These are phyloP conservation scores for Infundibulicybe gibba DNA, from an alignment of 768 basidiomycete species.

Conservation along the genomic window DNA sequence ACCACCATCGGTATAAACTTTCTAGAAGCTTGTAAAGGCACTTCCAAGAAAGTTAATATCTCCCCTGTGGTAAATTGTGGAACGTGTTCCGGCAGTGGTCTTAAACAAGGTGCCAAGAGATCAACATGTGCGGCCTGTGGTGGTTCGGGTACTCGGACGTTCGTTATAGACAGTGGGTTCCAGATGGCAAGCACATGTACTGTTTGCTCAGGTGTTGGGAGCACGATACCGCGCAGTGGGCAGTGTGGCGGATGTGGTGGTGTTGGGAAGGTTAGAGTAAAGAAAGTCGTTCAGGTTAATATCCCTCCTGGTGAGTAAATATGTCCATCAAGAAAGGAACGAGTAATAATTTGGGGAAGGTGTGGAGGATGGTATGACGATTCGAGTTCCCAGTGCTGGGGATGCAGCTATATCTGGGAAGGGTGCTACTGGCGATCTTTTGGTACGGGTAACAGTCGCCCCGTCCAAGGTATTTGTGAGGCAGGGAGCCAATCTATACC, in stretches of 20 bases:
- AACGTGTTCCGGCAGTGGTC: constrained; percentile 81
- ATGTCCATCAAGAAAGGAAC: neutral
- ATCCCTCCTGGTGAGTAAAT: constrained; percentile 75
- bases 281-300: constrained; percentile 74
- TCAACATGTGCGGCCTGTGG: constrained; percentile 76
- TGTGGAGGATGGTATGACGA: constrained; percentile 92
- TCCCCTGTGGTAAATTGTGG: constrained; percentile 81
- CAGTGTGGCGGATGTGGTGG: constrained; percentile 83
- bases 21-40: constrained; percentile 93
- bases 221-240: constrained; percentile 70
- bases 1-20: constrained; percentile 73
- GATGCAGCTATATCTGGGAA: constrained; percentile 81
- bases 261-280: constrained; percentile 80
- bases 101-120: constrained; percentile 84
- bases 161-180: constrained; percentile 90
- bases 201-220: constrained; percentile 78
- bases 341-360: constrained; percentile 39
- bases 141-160: constrained; percentile 86
- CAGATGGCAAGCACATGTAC: constrained; percentile 93
- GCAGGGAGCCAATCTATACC: constrained; percentile 89
- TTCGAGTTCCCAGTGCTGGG: constrained; percentile 77
- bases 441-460: constrained; percentile 81
- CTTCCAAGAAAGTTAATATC: constrained; percentile 68
- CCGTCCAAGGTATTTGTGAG: constrained; percentile 83
- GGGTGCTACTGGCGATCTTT: constrained; percentile 79